These are phyloP conservation scores for Fistulifera pelliculosa DNA, from an alignment of 108 stramenopile genomes.

Conservation along the genomic window DNA sequence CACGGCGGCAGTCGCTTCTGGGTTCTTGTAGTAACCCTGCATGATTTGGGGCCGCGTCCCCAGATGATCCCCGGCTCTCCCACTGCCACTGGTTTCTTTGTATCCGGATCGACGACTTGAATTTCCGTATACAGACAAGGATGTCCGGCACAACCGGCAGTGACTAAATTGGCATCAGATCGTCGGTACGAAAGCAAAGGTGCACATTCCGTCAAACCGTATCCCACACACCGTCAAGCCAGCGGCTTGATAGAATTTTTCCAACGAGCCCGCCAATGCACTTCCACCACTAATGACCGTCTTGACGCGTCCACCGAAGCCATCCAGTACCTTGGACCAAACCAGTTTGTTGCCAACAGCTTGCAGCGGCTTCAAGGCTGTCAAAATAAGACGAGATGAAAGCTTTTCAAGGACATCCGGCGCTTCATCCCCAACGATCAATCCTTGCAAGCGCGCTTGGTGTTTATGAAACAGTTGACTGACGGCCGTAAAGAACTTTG, in stretches of 20 bases:
- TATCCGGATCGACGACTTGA: conserved; percentile 67
- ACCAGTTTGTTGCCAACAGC: conserved; percentile 86
- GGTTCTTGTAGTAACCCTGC: conserved; percentile 86
- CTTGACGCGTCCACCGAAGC: conserved; percentile 83
- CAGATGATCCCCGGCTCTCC: conserved; percentile 64
- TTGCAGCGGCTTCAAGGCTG: conserved; percentile 54
- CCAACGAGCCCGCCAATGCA: conserved; percentile 78
- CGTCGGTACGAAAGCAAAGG: conserved; percentile 69
- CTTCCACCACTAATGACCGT: conserved; percentile 84
- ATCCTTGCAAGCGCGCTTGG: conserved; percentile 49
- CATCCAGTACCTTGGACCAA: conserved; percentile 85
- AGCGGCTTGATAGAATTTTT: conserved; percentile 82
- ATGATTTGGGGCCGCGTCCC: conserved; percentile 84
- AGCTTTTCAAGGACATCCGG: conserved; percentile 36
- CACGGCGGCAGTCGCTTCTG: conserved; percentile 63
- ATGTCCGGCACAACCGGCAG: conserved; percentile 75
- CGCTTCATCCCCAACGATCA: conserved; percentile 60
- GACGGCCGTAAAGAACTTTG: conserved; percentile 61
- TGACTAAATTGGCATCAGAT: conserved; percentile 55
- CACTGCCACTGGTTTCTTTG: conserved; percentile 36
- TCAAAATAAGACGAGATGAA: conserved; percentile 39
- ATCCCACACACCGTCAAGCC: conserved; percentile 80
- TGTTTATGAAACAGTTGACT: conserved; percentile 43
- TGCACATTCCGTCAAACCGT: conserved; percentile 88
- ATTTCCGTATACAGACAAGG: conserved; percentile 68